A percentile compares a stretch with the other conserved stretches of the same genome.
These are phyloP conservation scores for Mortierella sp. DNA, from an alignment of 371 early-diverging fungal genomes.

Conservation along the genomic window DNA sequence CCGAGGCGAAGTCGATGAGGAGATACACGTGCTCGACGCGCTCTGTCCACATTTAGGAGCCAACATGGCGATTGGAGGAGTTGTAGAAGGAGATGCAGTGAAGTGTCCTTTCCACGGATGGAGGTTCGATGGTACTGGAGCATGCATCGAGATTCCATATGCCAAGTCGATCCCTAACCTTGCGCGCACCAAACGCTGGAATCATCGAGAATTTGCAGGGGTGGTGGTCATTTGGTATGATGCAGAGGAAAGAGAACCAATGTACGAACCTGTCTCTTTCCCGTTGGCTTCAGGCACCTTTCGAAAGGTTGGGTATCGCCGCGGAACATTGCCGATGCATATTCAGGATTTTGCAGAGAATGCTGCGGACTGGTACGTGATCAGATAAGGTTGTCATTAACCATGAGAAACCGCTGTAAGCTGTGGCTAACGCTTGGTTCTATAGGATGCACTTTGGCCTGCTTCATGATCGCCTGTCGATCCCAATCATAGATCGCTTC, in stretches of 20 bases:
- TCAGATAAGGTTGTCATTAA: too few species aligned
- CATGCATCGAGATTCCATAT: conserved; percentile 47
- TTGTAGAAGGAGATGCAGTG: conserved; percentile 40
- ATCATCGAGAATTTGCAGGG: conserved; percentile 45
- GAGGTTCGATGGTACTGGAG: conserved; percentile 44
- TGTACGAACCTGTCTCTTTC: conserved; percentile 49
- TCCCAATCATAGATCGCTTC: conserved; percentile 49
- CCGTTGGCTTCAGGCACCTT: conserved; percentile 43
- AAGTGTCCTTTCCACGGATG: conserved; percentile 52
- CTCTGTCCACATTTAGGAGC: conserved; percentile 49
- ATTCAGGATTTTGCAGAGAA: conserved; percentile 54
- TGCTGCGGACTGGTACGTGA: conserved; percentile 43
- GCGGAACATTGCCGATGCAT: conserved; percentile 51
- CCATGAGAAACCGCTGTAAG: too few species aligned
- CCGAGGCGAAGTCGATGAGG: conserved; percentile 33
- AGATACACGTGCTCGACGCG: conserved; percentile 47
- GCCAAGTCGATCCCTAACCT: conserved; percentile 42
- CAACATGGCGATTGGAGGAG: conserved; percentile 50
- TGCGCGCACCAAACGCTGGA: conserved; percentile 46
- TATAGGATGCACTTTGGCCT: conserved; percentile 49
- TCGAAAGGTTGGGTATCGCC: conserved; percentile 36
- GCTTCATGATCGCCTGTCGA: conserved; percentile 41
- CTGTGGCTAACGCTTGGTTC: background rate
- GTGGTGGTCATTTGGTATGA: conserved; percentile 47
- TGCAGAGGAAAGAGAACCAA: conserved; percentile 45